phyloP scores from a whole-genome alignment of 129 eudicot genomes.

The Smallanthus sonchifolius region DNA sequence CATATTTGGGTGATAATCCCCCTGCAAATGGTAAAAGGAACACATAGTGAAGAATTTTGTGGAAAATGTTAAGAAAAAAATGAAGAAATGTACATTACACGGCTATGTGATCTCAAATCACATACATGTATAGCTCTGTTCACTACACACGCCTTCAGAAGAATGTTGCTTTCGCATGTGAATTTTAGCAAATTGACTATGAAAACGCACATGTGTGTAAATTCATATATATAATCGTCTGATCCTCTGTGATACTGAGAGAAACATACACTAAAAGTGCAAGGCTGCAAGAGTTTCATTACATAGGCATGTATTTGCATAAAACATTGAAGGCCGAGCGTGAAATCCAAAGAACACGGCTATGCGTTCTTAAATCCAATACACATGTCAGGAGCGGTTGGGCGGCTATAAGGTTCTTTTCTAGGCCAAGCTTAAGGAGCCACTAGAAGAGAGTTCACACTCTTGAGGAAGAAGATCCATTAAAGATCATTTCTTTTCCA shows the following conservation, averaged over 20 bases:
- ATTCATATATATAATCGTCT: not conserved
- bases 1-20: not conserved
- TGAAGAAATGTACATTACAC: not conserved
- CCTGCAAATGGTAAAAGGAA: not conserved
- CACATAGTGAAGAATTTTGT: not conserved
- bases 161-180: not conserved
- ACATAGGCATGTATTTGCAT: not conserved
- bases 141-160: not conserved
- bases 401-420: too few species aligned
- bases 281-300: not conserved
- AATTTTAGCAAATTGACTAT: too few species aligned
- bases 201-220: too few species aligned
- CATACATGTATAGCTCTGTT: too few species aligned
- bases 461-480: too few species aligned
- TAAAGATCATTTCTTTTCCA: too few species aligned
- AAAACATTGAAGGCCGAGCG: too few species aligned
- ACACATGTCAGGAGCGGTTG: not conserved
- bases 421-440: too few species aligned
- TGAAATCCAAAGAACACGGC: too few species aligned
- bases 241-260: not conserved
- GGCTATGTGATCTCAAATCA: not conserved
- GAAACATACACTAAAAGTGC: not conserved
- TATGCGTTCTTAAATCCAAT: not conserved
- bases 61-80: not conserved
- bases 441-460: too few species aligned